phyloP scores from a whole-genome alignment of 257 asterid species.

The Lavandula angustifolia region DNA sequence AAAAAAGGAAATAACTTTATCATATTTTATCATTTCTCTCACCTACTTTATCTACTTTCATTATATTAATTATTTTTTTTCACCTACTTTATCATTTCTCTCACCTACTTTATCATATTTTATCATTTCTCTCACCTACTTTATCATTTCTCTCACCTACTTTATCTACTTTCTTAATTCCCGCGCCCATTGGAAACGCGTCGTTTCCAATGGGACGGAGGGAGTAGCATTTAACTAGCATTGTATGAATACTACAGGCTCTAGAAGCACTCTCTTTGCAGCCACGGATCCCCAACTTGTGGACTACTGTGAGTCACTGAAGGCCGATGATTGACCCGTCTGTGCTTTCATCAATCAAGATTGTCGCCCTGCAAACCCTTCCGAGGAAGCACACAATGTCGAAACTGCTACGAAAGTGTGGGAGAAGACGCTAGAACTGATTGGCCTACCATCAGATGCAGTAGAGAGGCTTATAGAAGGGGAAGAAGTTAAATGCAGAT shows the following conservation, averaged over 20 bases:
- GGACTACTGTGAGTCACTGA: conserved; percentile 78
- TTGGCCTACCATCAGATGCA: conserved; percentile 84
- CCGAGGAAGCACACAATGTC: conserved; percentile 80
- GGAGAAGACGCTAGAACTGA: conserved; percentile 86
- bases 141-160: too few relatives aligned
- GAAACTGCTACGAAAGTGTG: conserved; percentile 74
- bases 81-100: too few relatives aligned
- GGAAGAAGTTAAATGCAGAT: conserved; percentile 62
- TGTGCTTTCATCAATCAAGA: conserved; percentile 87
- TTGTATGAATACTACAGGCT: conserved; percentile 57
- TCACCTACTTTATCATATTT: too few relatives aligned
- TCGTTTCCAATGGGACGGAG: too few relatives aligned
- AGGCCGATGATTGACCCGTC: conserved; percentile 96
- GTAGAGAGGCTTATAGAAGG: conserved; percentile 86
- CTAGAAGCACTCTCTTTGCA: conserved; percentile 90
- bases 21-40: too few relatives aligned
- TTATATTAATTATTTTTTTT: too few relatives aligned
- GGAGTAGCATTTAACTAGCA: conserved; percentile 10
- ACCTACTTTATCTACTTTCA: too few relatives aligned
- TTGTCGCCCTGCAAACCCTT: conserved; percentile 89
- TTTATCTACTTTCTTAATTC: too few relatives aligned
- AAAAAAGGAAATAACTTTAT: too few relatives aligned
- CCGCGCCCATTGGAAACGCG: too few relatives aligned
- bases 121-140: too few relatives aligned
- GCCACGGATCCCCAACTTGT: conserved; percentile 93